phyloP scores from a whole-genome alignment of 1,284 basidiomycete species.

The Tilletia horrida region DNA sequence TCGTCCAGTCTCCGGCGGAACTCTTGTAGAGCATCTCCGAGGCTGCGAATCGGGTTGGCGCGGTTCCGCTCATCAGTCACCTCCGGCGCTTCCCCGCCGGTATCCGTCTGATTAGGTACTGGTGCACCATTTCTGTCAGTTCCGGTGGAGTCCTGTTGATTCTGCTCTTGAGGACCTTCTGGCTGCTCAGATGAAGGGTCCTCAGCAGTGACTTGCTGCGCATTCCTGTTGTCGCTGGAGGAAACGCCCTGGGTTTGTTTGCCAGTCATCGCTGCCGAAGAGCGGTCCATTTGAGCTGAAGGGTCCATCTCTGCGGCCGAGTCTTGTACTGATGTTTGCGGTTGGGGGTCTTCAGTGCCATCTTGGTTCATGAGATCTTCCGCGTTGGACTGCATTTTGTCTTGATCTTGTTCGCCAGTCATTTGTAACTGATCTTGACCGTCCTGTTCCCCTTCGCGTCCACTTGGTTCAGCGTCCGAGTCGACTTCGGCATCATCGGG shows the following conservation, averaged over 20 bases:
- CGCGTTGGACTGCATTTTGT: slow-evolving; percentile 2
- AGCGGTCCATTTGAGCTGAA: slow-evolving; percentile 5
- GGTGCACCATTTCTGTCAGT: slow-evolving; percentile 16
- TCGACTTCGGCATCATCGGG: slow-evolving; percentile 10
- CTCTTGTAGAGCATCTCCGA: slow-evolving; percentile 81
- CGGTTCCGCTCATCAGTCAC: slow-evolving; percentile 23
- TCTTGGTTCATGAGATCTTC: slow-evolving; percentile 52
- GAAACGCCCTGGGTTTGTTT: slow-evolving; percentile 9
- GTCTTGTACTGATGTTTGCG: slow-evolving; percentile 7
- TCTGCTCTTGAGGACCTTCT: slow-evolving; percentile 24
- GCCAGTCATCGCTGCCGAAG: slow-evolving; percentile 3
- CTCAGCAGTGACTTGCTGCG: slow-evolving; percentile 16
- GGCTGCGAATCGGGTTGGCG: slow-evolving; percentile 69
- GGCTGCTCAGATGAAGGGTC: slow-evolving; percentile 18
- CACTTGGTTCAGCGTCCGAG: slow-evolving; percentile 28
- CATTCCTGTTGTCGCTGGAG: slow-evolving; percentile 2
- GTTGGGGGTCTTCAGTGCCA: slow-evolving; percentile 37
- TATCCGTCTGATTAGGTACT: slow-evolving; percentile 21
- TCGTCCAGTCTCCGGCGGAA: slow-evolving; percentile 80
- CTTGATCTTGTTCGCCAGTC: neutral
- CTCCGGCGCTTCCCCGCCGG: slow-evolving; percentile 20
- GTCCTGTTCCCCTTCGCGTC: slow-evolving; percentile 35
- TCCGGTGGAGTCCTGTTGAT: slow-evolving; percentile 30
- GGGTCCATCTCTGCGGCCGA: slow-evolving; percentile 6
- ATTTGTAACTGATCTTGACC: slow-evolving; percentile 31